These are phyloP conservation scores for Chrysosphaeria jannelii DNA, from an alignment of 2,329 filamentous ascomycete genomes.

Conservation along the genomic window DNA sequence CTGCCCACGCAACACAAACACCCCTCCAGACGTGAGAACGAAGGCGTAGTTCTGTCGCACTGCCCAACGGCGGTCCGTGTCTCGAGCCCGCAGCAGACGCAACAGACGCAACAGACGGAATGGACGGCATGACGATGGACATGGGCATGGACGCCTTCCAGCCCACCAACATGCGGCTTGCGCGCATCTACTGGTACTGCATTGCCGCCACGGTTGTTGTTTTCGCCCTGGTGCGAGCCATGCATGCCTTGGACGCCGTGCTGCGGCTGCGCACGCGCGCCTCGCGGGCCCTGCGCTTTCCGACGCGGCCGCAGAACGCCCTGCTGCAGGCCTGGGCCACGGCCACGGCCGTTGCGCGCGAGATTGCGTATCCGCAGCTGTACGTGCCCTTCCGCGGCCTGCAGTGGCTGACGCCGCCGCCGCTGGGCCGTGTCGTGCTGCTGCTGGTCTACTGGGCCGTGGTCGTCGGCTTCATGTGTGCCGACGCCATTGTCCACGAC, in stretches of 20 bases:
- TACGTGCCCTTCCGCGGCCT: constrained; percentile 16
- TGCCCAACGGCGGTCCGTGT: no score
- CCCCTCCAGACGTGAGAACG: not conserved
- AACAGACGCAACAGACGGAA: no score
- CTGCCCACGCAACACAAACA: not conserved
- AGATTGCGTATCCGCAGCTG: constrained; percentile 23
- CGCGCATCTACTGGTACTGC: constrained; percentile 27
- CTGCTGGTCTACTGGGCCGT: constrained; percentile 26
- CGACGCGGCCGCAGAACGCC: constrained; percentile 18
- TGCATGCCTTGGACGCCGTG: constrained; percentile 13
- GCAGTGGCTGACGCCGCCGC: constrained; percentile 25
- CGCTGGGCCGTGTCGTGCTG: constrained; percentile 22
- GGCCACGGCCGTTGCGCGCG: constrained; percentile 22
- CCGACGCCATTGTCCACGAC: constrained; percentile 17
- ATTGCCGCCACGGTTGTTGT: constrained; percentile 17
- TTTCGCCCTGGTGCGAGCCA: constrained; percentile 11
- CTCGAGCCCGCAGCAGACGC: no score
- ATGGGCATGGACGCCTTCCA: constrained; percentile 13
- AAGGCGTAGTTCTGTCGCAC: constrained; percentile 1
- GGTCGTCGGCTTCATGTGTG: constrained; percentile 24
- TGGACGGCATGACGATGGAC: constrained; percentile 5
- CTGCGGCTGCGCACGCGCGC: constrained; percentile 13
- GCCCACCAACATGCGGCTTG: constrained; percentile 17
- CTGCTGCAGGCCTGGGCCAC: constrained; percentile 25
- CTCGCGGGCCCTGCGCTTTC: constrained; percentile 15